These are phyloP conservation scores for Yamadazyma akitaensis DNA, from an alignment of 805 yeast species.

Conservation along the genomic window DNA sequence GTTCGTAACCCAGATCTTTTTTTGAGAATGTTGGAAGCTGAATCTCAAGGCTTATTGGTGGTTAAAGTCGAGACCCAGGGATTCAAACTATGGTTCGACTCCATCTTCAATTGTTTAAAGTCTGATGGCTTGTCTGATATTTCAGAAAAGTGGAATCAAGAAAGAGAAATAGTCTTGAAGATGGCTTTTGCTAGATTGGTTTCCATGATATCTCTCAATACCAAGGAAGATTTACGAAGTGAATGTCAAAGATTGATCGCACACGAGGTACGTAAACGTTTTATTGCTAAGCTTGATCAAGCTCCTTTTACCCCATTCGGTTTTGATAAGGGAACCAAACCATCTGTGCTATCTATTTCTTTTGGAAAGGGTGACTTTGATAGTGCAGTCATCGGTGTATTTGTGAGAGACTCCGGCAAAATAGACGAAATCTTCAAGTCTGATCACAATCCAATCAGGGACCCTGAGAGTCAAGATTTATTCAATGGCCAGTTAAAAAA, in stretches of 20 bases:
- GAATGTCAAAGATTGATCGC: constrained; percentile 71
- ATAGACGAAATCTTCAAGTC: constrained; percentile 75
- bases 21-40: constrained; percentile 90
- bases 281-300: constrained; percentile 76
- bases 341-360: constrained; percentile 77
- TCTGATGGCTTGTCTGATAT: constrained; percentile 78
- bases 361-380: constrained; percentile 82
- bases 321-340: constrained; percentile 74
- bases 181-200: constrained; percentile 66
- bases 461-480: constrained; percentile 39
- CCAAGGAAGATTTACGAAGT: constrained; percentile 77
- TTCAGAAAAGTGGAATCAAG: constrained; percentile 76
- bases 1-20: constrained; percentile 74
- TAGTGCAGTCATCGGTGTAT: constrained; percentile 83
- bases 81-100: constrained; percentile 38
- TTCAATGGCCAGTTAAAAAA: constrained; percentile 64
- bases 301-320: constrained; percentile 88
- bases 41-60: constrained; percentile 66
- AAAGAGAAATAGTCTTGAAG: constrained; percentile 64
- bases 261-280: constrained; percentile 64
- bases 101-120: constrained; percentile 48
- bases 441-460: constrained; percentile 61
- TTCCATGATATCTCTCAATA: constrained; percentile 64
- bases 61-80: constrained; percentile 57
- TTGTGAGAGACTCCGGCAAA: constrained; percentile 76